Base-by-base conservation (phyloP, 345 rosid genomes). In the Dipteronia dyeriana region DNA sequence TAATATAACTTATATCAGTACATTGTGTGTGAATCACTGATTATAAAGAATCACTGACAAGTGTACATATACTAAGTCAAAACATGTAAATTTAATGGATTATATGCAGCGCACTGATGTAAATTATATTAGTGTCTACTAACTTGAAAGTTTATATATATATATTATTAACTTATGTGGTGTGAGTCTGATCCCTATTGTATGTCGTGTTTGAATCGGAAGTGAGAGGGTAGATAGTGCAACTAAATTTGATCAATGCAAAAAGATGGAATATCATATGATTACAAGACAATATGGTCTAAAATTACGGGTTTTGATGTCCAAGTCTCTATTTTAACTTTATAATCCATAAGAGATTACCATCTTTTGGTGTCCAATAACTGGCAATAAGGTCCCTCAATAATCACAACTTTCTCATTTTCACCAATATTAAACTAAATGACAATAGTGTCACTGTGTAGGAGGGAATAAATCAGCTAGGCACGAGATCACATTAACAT, bases 211-310 rank as follows among this genome's bases (percentile, higher is more conserved):
- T 34, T 34, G 0, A 34, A 4, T 34, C 38, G 38, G 38, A 34
- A 34, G 38, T 34, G 38, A 34, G 6, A 34, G 61, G 61, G n/a
- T 57, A 20, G 53, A 59, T 59, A 13, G 51, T 38, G n/a, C 6
- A 34, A 72, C 0, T 72, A 72, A 57, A 31, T 59, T 72, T 38
- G 25, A 57, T 57, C 51, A 75, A 22, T 26, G 14, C 38, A 31
- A 60, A 77, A 76, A 59, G 68, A 60, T 47, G 26, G 53, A 4
- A 43, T 26, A 3, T 63, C 22, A 20, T 54, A 78, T 71, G 81
- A 79, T 79, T 79, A 73, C 77, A 26, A 79, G 78, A 67, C 81
- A 73, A 67, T 67, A 47, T 56, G 77, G 43, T 67, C 77, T 79
- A 68, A 56, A 79, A 75, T 79, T 79, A 79, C 74, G 81, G 81